Conservation (phyloP, 2,329 filamentous ascomycete species). For the Emergomyces pasteurianus region DNA sequence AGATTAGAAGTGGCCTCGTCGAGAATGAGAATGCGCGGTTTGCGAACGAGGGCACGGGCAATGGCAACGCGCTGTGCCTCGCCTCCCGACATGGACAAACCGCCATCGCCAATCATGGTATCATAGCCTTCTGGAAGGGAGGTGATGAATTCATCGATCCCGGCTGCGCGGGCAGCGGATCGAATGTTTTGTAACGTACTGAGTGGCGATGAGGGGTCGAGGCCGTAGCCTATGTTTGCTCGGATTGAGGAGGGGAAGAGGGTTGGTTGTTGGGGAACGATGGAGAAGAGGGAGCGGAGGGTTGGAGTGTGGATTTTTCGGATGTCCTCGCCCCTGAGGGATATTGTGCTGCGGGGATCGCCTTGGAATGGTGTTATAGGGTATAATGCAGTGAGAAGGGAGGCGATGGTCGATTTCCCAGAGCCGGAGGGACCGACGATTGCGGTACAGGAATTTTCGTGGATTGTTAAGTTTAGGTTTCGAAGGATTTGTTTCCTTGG, state of each 20-base stretch:
- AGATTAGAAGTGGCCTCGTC: constrained; percentile 81
- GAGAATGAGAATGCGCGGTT: constrained; percentile 61
- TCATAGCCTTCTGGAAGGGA: constrained; percentile 60
- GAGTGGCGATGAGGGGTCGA: constrained; percentile 44
- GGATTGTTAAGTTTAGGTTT: constrained; percentile 54
- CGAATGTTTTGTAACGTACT: constrained; percentile 37
- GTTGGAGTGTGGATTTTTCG: constrained; percentile 45
- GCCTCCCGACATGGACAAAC: constrained; percentile 61
- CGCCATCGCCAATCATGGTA: constrained; percentile 66
- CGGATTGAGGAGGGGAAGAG: constrained; percentile 40
- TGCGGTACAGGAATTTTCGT: constrained; percentile 54
- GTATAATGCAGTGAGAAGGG: constrained; percentile 64
- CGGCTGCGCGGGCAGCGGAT: constrained; percentile 44
- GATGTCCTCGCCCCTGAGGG: constrained; percentile 42
- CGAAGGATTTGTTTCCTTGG: constrained; percentile 45
- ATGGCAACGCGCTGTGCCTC: constrained; percentile 75
- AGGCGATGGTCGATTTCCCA: constrained; percentile 79
- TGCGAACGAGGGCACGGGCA: constrained; percentile 61
- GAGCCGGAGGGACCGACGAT: constrained; percentile 76
- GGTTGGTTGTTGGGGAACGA: constrained; percentile 51
- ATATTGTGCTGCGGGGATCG: constrained; percentile 36
- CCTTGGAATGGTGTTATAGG: constrained; percentile 19
- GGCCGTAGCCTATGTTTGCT: constrained; percentile 61
- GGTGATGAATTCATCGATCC: constrained; percentile 64
- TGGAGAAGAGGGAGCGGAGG: constrained; percentile 50